A percentile compares a stretch with the other conserved stretches of the same genome.
These are phyloP conservation scores for Pseudoneurospora amorphoporcata DNA, from an alignment of 495 filamentous ascomycete species.

Conservation along the genomic window DNA sequence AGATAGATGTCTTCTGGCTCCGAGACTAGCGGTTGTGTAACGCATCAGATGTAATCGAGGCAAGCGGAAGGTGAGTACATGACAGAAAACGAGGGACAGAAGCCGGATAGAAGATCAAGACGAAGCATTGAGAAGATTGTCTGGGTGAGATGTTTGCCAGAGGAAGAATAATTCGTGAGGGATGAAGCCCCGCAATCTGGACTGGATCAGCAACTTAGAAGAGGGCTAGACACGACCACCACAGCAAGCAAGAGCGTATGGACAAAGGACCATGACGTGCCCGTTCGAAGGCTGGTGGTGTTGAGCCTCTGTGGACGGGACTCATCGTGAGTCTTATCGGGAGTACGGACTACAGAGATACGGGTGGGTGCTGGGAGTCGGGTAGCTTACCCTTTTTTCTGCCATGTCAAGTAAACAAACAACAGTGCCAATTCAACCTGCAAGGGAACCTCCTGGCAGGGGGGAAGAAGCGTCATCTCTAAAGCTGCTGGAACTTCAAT, in stretches of 20 bases:
- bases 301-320: not conserved
- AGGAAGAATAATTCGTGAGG: not conserved
- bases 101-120: not conserved
- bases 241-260: not conserved
- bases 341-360: not conserved
- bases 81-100: not conserved
- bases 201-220: not conserved
- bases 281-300: not conserved
- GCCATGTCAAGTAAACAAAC: not conserved
- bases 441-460: not conserved
- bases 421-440: not conserved
- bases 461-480: not conserved
- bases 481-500: not conserved
- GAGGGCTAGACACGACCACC: not conserved
- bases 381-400: not conserved
- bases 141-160: not conserved
- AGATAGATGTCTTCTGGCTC: not conserved
- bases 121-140: not conserved
- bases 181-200: not conserved
- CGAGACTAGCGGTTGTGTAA: not conserved
- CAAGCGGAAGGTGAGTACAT: not conserved
- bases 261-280: not conserved
- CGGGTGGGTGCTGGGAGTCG: not conserved
- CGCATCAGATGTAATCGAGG: not conserved
- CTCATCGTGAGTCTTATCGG: not conserved